Percentiles rank a stretch among this genome's conserved stretches.
These are phyloP conservation scores for Neocallimastix lanati DNA, from an alignment of 192 early-diverging fungal species.

Conservation along the genomic window DNA sequence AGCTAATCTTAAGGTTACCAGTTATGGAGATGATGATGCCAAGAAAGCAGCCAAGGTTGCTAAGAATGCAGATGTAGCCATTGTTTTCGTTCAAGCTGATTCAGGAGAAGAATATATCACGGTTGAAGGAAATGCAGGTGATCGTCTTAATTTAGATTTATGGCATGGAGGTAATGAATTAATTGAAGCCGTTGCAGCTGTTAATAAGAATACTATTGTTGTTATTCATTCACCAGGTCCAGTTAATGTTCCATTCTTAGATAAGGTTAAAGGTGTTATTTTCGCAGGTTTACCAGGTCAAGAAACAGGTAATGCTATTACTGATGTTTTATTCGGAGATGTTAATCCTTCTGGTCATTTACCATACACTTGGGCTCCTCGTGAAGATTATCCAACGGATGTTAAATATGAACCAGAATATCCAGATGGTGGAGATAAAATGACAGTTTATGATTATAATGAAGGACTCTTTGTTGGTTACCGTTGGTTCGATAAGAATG, in stretches of 20 bases:
- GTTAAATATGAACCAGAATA: no score
- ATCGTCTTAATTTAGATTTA: slow-evolving; percentile 11
- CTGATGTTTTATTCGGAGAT: slow-evolving; percentile 47
- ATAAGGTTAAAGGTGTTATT: slow-evolving; percentile 34
- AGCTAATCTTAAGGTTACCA: no score
- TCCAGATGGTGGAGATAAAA: no score
- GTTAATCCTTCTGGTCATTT: slow-evolving; percentile 45
- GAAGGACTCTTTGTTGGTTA: slow-evolving; percentile 39
- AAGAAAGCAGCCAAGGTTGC: slow-evolving; percentile 4
- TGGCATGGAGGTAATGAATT: slow-evolving; percentile 12
- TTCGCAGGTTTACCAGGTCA: slow-evolving; percentile 40
- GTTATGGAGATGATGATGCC: not conserved
- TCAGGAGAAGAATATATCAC: not conserved
- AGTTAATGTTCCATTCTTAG: slow-evolving; percentile 23
- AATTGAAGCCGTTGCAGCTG: slow-evolving; percentile 13
- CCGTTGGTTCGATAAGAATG: slow-evolving; percentile 18
- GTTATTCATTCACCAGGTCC: slow-evolving; percentile 30
- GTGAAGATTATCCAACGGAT: no score
- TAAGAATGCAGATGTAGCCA: slow-evolving; percentile 15
- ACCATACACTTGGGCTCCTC: slow-evolving; percentile 23
- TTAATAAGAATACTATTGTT: slow-evolving; percentile 16
- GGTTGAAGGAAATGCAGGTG: slow-evolving; percentile 6
- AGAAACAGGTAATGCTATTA: slow-evolving; percentile 47
- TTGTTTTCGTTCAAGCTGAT: slow-evolving; percentile 15
- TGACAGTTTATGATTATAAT: slow-evolving; percentile 8